A percentile compares a stretch with the other conserved stretches of the same genome.
phyloP scores from a whole-genome alignment of 2,329 filamentous ascomycete species.

The Hypoxylon sp. region DNA sequence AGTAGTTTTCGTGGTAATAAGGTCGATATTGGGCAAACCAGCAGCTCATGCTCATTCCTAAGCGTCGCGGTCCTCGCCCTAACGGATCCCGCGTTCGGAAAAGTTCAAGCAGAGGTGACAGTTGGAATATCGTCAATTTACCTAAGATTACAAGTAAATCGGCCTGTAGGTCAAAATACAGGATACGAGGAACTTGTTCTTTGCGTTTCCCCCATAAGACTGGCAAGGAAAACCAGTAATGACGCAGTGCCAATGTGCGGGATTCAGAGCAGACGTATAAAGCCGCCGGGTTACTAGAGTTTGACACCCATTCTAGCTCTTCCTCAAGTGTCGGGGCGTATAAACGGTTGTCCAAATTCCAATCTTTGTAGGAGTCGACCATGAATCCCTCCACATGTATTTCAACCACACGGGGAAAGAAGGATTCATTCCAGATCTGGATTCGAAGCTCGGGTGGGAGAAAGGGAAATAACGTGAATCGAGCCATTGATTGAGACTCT shows the following conservation, averaged over 20 bases:
- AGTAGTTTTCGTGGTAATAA: conserved; percentile 10
- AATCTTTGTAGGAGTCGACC: conserved; percentile 42
- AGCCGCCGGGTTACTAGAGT: conserved; percentile 54
- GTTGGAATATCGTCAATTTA: conserved; percentile 46
- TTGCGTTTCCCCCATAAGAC: conserved; percentile 36
- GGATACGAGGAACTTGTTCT: conserved; percentile 35
- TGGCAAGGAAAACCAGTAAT: conserved; percentile 54
- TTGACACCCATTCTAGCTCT: conserved; percentile 52
- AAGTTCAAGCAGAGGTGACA: conserved; percentile 45
- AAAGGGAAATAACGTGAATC: conserved; percentile 52
- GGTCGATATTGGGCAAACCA: conserved; percentile 49
- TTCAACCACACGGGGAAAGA: conserved; percentile 55
- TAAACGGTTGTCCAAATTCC: conserved; percentile 48
- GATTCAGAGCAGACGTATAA: conserved; percentile 55
- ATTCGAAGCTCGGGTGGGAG: conserved; percentile 57
- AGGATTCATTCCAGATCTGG: conserved; percentile 56
- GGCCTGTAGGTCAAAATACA: conserved; percentile 53
- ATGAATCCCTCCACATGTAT: conserved; percentile 50
- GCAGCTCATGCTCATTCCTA: conserved; percentile 51
- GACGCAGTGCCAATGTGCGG: conserved; percentile 51
- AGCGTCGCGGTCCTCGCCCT: conserved; percentile 42
- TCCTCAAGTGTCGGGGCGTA: not conserved
- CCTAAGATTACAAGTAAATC: conserved; percentile 56
- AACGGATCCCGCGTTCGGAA: conserved; percentile 47
- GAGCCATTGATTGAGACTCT: not conserved